These are phyloP conservation scores for Candida gorgasii DNA, from an alignment of 805 yeast species.

Conservation along the genomic window DNA sequence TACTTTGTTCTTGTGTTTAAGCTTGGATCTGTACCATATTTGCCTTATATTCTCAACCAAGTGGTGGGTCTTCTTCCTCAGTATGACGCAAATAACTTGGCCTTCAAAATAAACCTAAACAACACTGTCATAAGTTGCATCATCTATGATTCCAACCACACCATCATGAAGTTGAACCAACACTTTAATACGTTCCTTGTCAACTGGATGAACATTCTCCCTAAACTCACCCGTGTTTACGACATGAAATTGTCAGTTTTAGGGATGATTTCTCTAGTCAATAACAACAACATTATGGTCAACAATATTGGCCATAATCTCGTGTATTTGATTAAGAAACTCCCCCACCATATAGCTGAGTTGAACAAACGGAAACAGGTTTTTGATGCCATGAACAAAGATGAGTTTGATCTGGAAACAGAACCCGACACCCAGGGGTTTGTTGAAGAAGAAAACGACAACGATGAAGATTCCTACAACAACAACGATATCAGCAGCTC, in stretches of 20 bases:
- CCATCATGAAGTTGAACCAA: constrained; percentile 45
- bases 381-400: constrained; percentile 33
- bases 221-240: constrained; percentile 64
- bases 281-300: constrained; percentile 21
- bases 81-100: constrained; percentile 30
- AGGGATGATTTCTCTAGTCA: constrained; percentile 56
- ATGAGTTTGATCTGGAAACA: constrained; percentile 12
- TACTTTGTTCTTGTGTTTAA: constrained; percentile 62
- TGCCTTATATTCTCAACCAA: constrained; percentile 10
- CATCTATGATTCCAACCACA: constrained; percentile 58
- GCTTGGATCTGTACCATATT: constrained; percentile 15
- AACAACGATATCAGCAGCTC: constrained; percentile 1
- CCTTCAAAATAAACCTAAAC: constrained; percentile 50
- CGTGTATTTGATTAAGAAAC: constrained; percentile 41
- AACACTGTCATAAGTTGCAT: constrained; percentile 67
- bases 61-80: constrained; percentile 1
- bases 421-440: constrained; percentile 12
- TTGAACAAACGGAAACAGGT: constrained; percentile 64
- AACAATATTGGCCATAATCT: constrained; percentile 15
- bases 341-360: constrained; percentile 71
- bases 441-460: constrained; percentile 5
- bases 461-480: constrained; percentile 9
- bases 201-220: constrained; percentile 63
- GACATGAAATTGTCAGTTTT: constrained; percentile 77
- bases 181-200: constrained; percentile 51